Evolutionary conservation across 805 yeast genomes (phyloP).

Genomic region (Clavispora carvajalis): DNA sequence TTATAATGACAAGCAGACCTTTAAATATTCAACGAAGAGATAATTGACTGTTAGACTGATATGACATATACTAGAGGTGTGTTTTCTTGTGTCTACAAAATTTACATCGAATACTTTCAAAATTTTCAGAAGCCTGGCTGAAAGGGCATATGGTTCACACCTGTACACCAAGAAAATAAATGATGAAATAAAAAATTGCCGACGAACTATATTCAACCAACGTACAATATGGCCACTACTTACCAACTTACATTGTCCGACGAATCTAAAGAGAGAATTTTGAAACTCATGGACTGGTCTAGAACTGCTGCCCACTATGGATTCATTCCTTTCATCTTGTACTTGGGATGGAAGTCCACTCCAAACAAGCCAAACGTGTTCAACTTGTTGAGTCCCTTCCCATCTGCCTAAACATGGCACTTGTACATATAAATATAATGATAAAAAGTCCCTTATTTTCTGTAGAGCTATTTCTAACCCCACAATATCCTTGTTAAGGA

Average conservation of each 20-base stretch:
- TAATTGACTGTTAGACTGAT: no score
- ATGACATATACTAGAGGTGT: no score
- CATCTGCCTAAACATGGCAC: constrained; percentile 48
- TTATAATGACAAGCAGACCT: not conserved
- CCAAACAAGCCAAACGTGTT: constrained; percentile 80
- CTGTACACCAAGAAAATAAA: not conserved
- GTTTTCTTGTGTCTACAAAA: no score
- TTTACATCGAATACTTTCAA: no score
- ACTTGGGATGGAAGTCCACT: constrained; percentile 69
- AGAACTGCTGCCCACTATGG: constrained; percentile 92
- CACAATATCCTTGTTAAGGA: no score
- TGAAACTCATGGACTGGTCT: constrained; percentile 74
- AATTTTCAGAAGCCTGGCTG: no score
- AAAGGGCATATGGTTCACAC: no score
- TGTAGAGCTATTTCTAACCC: not conserved
- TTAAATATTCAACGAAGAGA: no score
- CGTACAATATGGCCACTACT: constrained; percentile 9
- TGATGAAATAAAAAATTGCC: not conserved
- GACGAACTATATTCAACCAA: not conserved
- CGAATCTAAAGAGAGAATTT: constrained; percentile 74
- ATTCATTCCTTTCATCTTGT: constrained; percentile 91
- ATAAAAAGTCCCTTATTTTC: not conserved
- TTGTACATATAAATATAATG: constrained; percentile 10
- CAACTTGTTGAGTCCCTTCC: constrained; percentile 72
- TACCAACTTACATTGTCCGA: constrained; percentile 38